phyloP scores from a whole-genome alignment of 352 stramenopile species.

The Phytophthora tentaculata region DNA sequence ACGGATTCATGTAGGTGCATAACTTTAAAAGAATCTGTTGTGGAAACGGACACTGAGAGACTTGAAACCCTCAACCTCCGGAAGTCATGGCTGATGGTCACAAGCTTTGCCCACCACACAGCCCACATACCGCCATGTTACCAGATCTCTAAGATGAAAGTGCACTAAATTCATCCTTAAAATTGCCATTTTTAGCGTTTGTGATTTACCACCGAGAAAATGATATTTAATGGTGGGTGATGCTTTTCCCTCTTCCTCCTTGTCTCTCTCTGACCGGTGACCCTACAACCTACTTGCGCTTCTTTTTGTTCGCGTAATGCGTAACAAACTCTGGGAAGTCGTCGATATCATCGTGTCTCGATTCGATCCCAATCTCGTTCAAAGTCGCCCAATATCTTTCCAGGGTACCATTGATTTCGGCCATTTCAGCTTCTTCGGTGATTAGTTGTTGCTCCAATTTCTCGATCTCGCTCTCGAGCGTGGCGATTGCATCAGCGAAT shows the following conservation, averaged over 20 bases:
- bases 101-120: too few relatives aligned
- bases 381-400: constrained; percentile 59
- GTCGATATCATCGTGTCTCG: constrained; percentile 59
- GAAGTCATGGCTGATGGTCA: too few relatives aligned
- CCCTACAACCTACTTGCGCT: constrained; percentile 20
- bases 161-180: too few relatives aligned
- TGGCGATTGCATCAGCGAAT: constrained; percentile 17
- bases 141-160: too few relatives aligned
- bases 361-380: constrained; percentile 71
- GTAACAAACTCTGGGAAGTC: constrained; percentile 54
- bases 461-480: constrained; percentile 37
- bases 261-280: neutral
- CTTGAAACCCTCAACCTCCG: too few relatives aligned
- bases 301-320: constrained; percentile 58
- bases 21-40: too few relatives aligned
- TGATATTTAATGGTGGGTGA: too few relatives aligned
- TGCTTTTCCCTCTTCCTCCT: neutral
- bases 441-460: constrained; percentile 61
- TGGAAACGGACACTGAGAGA: too few relatives aligned
- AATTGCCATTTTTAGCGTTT: too few relatives aligned
- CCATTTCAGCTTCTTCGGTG: constrained; percentile 53
- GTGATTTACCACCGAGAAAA: too few relatives aligned
- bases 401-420: constrained; percentile 24
- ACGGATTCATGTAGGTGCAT: too few relatives aligned
- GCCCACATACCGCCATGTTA: too few relatives aligned